Evolutionary conservation across 2,329 filamentous ascomycete species (phyloP), one percentile per base, ranked within the genome.

Genomic region (Zasmidium citrigriseum): DNA sequence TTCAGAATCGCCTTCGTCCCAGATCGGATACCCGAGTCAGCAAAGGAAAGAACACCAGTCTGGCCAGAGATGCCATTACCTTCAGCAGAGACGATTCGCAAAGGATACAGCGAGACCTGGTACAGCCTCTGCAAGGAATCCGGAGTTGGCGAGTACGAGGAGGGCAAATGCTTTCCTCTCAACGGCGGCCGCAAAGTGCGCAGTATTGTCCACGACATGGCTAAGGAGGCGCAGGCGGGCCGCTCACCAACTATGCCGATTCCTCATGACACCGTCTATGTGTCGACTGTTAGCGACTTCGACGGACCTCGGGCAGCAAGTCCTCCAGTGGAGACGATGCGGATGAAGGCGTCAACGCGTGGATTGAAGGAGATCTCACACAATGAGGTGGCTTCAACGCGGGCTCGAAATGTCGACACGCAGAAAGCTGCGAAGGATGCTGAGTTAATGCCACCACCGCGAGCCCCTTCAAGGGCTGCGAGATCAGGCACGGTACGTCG

Each of bases 1-100:
- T 95, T 95, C 78, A 85, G 84, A 53, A 82, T 87, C 25, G 89
- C 89, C 14, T 91, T 88, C 73, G 86, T 93, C 73, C 91, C 90
- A 2, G 64, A 76, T 10, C 72, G 76, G 20, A 76, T 83, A 27
- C 79, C 80, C 16, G 72, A 72, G 5, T 71, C 69, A 5, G 81
- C 78, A 56, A 75, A 77, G 46, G 77, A 74, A 21, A 73, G 74
- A 48, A 72, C 78, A 21, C 81, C 81, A 2, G 74, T 73, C 44
- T 83, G 80, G 78, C 68, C 77, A 2, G 78, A 78, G 22, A 73
- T 76, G 25, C 70, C 73, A 3, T 70, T 78, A 20, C 78, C 78
- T 1, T 75, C 73, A 22, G 70, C 77, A 46, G 71, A 78, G 10
- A 77, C 75, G 1, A 73, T 80, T 23, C 70, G 74, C 47, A 71